Conservation (phyloP, 768 basidiomycete genomes). For the Xanthoconium purpureum region DNA sequence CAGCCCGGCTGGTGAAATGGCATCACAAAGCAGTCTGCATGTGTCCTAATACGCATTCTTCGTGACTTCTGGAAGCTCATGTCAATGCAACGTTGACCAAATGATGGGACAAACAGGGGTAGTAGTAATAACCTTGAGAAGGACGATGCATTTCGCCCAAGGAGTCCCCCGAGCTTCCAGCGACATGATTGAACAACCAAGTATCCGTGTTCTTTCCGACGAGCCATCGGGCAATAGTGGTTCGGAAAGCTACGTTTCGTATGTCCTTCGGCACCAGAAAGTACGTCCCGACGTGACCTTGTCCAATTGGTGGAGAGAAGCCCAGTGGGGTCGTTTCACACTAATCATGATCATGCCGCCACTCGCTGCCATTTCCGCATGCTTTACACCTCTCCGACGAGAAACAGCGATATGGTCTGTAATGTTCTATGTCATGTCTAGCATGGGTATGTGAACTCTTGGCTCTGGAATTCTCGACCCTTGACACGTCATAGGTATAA, state of each 20-base stretch:
- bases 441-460: not conserved
- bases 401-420: slow-evolving; percentile 1
- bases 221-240: slow-evolving; percentile 42
- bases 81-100: not conserved
- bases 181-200: not conserved
- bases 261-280: slow-evolving; percentile 60
- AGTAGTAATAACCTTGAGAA: not conserved
- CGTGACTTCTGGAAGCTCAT: no score
- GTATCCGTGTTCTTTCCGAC: not conserved
- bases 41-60: not conserved
- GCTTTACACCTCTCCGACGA: slow-evolving; percentile 9
- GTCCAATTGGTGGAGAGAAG: slow-evolving; percentile 52
- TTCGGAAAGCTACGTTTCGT: slow-evolving; percentile 69
- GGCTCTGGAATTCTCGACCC: not conserved
- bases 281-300: slow-evolving; percentile 58
- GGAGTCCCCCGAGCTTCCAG: no score
- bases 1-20: not conserved
- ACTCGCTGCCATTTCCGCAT: slow-evolving; percentile 65
- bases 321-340: slow-evolving; percentile 67
- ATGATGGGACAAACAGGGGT: not conserved
- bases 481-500: not conserved
- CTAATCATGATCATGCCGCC: slow-evolving; percentile 69
- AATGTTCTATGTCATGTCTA: not conserved
- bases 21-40: not conserved
- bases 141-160: not conserved